Evolutionary conservation across 495 filamentous ascomycete species (phyloP), one percentile per base, ranked within the genome.

Genomic region (Penicillium maclennaniae): DNA sequence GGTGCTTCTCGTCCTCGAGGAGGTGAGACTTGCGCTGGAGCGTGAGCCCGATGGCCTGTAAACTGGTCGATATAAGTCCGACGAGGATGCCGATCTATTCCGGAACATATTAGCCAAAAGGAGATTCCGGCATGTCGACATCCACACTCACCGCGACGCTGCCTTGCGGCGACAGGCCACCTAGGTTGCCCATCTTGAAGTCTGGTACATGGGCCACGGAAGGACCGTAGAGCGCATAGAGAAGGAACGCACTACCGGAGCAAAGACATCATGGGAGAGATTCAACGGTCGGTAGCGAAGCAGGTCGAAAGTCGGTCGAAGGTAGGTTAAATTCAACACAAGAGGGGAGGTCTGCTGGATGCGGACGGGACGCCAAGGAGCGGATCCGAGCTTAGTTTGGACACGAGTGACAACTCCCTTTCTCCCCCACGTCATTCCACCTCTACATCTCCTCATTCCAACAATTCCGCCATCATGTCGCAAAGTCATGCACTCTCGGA

Each of bases 1-100:
- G 83, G 36, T 80, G 80, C 71, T 95, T 95, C 72, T 92, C 90
- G 73, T 97, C 93, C 76, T 99, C 93, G 59, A 97, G 83, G 49
- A 99, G 84, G 76, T 99, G 93, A 51, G 92, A 97, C 70, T 99
- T 99, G 68, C 93, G 89, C 75, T 99, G 93, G 19, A 97, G 81
- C n/a, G 93, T 99, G 56, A 99, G 82, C 58, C 93, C 93, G 60
- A 99, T 75, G 66, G 90, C 95, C 68, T 99, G 93, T 17, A 97
- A 79, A 62, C 89, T 91, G 43, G 93, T 96, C 55, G 92, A 96
- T 49, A 96, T 61, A 50, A 99, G 79, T 56, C 93, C 93, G 65
- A 97, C 92, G 45, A 96, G 67, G 66, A 97, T 89, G 57, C 93
- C 93, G 62, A 99, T 78, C 89, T 95, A 61, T 34, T 21, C 9